Evolutionary conservation across 2,329 filamentous ascomycete species (phyloP), one percentile per base, ranked within the genome.

Genomic region (Aspergillus thermomutatus): DNA sequence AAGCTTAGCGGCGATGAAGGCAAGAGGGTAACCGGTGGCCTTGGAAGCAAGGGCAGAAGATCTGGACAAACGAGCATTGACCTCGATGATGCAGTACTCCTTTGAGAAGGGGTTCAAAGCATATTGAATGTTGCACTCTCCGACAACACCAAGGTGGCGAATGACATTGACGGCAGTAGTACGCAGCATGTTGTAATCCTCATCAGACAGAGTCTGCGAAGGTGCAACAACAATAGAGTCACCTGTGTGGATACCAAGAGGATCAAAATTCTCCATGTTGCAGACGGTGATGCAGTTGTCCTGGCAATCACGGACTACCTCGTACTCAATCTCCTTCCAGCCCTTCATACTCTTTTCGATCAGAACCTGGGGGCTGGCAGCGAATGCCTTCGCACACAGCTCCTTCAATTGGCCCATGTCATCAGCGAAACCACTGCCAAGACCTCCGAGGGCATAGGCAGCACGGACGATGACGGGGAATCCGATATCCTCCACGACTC

Each of bases 211-310:
- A 0, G 94, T 99, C 77, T 97, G 94, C 3, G 93, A 97, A 43
- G 94, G 94, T 8, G 94, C 94, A 49, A 99, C 94, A 52, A 99
- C 94, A 64, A 99, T 97, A 11, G 93, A 97, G 73, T 99, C 94
- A 74, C 94, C 94, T 2, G 94, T 99, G 72, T 97, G 94, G 61
- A 97, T 97, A 68, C 94, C 94, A 1, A 99, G 87, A 54, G 94
- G 94, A 74, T 99, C 94, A 70, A 99, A 99, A 79, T 99, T 99
- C 80, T 99, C 94, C 94, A 99, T 97, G 81, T 99, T 99, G 77
- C 94, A 99, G 60, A 99, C 94, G 6, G 94, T 99, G 73, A 99
- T 97, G 74, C 94, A 99, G 83, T 97, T 97, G 79, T 99, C 92
- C 67, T 91, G 87, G 56, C 87, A 89, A 80, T 97, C 94, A 69